Evolutionary conservation across 306 rosid genomes (phyloP).

Genomic region (Geum urbanum): DNA sequence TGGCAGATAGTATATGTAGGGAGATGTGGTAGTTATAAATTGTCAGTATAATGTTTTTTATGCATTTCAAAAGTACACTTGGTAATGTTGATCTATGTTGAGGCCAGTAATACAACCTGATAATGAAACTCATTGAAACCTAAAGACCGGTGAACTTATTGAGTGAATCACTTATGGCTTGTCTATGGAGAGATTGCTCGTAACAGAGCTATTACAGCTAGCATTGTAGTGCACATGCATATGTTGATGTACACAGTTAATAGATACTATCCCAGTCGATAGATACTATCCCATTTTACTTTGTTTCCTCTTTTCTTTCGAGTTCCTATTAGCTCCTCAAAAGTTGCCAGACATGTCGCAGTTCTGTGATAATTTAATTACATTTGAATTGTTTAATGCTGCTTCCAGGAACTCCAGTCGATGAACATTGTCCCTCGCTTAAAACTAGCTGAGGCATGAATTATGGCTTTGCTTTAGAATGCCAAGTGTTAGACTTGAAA

Average conservation of each 20-base stretch:
- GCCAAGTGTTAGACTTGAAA: not conserved
- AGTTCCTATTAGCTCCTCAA: not conserved
- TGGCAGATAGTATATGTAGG: no score
- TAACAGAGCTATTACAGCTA: not conserved
- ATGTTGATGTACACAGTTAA: not conserved
- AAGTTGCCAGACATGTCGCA: not conserved
- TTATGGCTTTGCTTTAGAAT: not conserved
- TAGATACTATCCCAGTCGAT: not conserved
- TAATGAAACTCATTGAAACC: not conserved
- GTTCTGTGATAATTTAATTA: not conserved
- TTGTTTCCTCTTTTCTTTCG: not conserved
- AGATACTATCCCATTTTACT: not conserved
- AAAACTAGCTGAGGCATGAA: conserved; percentile 60
- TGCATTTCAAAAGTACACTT: not conserved
- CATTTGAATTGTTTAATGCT: conserved; percentile 4
- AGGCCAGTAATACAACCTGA: not conserved
- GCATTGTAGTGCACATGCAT: not conserved
- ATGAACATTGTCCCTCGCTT: conserved; percentile 88
- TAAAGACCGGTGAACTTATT: not conserved
- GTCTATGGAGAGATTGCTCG: not conserved
- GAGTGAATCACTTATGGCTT: not conserved
- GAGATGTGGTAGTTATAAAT: not conserved
- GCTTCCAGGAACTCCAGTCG: conserved; percentile 82
- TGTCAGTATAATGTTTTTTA: not conserved
- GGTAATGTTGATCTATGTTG: no score